A percentile compares a stretch with the other conserved stretches of the same genome.
Conservation (phyloP, 805 yeast genomes). For the Wickerhamiella sorbophila region DNA sequence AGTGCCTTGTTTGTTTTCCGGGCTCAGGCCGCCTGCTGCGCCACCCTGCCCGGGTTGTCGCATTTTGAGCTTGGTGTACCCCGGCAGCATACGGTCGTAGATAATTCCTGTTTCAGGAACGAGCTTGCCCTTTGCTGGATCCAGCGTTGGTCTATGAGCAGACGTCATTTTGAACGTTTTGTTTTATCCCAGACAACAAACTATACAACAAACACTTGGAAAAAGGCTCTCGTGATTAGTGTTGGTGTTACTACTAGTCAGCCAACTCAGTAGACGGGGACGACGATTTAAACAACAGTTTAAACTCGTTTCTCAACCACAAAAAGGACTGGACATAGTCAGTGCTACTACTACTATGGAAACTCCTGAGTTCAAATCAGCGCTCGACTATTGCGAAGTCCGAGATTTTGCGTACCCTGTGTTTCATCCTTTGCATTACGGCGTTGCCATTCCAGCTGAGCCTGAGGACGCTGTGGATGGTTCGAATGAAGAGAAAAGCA, state of each 20-base stretch:
- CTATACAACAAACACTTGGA: neutral
- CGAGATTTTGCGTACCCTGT: conserved; percentile 73
- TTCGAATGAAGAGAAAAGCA: neutral
- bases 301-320: no score
- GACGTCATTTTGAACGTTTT: neutral
- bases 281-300: no score
- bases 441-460: conserved; percentile 34
- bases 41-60: conserved; percentile 2
- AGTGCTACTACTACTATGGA: no score
- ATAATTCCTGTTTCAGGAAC: conserved; percentile 11
- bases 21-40: neutral
- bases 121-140: conserved; percentile 14
- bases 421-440: conserved; percentile 57
- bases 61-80: conserved; percentile 15
- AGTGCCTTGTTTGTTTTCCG: neutral
- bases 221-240: no score
- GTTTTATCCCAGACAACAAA: neutral
- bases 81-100: conserved; percentile 14
- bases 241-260: no score
- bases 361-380: conserved; percentile 22
- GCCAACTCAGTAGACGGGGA: no score
- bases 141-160: conserved; percentile 16
- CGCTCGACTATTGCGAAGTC: conserved; percentile 33
- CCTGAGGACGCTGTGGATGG: neutral
- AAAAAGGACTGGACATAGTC: no score